Evolutionary conservation across 805 yeast species (phyloP), one percentile per base, ranked within the genome.

Genomic region (Wickerhamiella sergipiensis): DNA sequence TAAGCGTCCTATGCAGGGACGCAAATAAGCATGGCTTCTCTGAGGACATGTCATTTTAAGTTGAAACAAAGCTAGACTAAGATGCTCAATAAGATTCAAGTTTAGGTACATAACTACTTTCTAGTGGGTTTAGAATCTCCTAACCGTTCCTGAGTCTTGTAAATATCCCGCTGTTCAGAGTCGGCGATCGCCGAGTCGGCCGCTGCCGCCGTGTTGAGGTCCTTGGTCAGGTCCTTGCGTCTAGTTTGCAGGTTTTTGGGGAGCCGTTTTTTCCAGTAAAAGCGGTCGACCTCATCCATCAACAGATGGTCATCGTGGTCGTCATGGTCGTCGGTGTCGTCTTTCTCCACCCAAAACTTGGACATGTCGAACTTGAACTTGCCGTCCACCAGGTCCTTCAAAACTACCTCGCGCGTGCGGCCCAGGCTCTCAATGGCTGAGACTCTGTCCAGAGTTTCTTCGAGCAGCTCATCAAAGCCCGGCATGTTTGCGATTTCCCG

Each of bases 381-480:
- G 17, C 65, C 67, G 49, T 57, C 19, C n/a, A 74, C 71, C 52
- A 85, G 71, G 58, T 85, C 92, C 59, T 85, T 85, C 45, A 80
- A 71, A 0, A 83, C 79, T 4, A 85, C 52, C 59, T 85, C 95
- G 52, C 92, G 70, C 0, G 95, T 85, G 63, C 95, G 75, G 8
- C 81, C 83, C 50, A 85, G 68, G 0, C 86, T 75, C 65, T 85
- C 95, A 47, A 85, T 85, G 23, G 80, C 90, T 3, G 77, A 73
- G 2, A 85, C 84, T 47, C 95, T 68, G 49, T 80, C 78, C 9
- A 77, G 65, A 0, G 90, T 81, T 48, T 81, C 84, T 17, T 75
- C 73, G 26, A 85, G 65, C 21, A 85, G 66, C 52, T 79, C 75
- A 45, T 82, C 80, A 56, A 85, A 85, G 8, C 82, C 84, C 0